Conservation (phyloP, 169 alveolate species). For the Perkinsus chesapeaki region DNA sequence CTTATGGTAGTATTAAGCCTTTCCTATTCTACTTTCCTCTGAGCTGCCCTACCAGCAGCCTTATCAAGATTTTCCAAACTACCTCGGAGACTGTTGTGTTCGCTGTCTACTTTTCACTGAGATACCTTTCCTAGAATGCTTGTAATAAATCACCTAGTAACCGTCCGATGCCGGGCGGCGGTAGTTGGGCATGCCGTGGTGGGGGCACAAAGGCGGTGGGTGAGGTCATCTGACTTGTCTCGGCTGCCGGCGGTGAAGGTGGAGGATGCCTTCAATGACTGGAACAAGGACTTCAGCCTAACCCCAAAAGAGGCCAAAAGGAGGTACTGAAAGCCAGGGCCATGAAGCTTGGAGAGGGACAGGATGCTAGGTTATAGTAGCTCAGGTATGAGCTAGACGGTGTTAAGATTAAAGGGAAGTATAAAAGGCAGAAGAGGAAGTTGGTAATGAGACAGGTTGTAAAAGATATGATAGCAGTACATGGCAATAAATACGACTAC, state of each 20-base stretch:
- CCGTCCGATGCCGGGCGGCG: too few species aligned
- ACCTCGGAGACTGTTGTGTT: too few species aligned
- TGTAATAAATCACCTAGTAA: too few species aligned
- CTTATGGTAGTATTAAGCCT: too few species aligned
- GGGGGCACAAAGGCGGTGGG: not conserved
- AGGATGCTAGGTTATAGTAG: not conserved
- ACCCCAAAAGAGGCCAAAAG: not conserved
- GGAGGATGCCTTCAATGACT: not conserved
- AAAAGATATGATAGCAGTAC: not conserved
- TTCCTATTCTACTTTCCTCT: too few species aligned
- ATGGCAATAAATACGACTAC: not conserved
- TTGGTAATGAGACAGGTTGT: not conserved
- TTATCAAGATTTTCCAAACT: too few species aligned
- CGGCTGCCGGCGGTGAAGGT: not conserved
- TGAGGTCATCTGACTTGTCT: not conserved
- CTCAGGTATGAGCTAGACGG: not conserved
- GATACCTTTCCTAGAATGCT: too few species aligned
- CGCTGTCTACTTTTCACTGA: too few species aligned
- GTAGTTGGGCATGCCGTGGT: too few species aligned
- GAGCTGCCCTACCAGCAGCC: too few species aligned
- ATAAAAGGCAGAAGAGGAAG: not conserved
- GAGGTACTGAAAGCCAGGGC: not conserved
- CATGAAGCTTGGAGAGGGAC: too few species aligned
- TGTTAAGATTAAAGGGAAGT: not conserved
- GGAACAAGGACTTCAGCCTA: not conserved